phyloP scores from a whole-genome alignment of 306 rosid genomes.

The Prunus davidiana region DNA sequence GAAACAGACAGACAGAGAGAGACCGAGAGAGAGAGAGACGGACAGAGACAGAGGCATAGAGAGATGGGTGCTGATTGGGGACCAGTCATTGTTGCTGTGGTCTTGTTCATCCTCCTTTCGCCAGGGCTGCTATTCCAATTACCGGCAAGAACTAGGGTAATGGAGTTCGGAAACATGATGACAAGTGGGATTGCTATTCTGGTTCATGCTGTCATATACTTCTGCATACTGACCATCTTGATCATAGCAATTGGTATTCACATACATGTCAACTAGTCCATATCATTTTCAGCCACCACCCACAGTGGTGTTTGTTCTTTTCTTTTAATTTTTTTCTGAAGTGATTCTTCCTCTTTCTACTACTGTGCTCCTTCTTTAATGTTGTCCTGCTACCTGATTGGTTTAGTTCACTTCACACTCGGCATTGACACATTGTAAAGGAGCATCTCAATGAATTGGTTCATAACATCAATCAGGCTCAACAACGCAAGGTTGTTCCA shows the following conservation, averaged over 20 bases:
- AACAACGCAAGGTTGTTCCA: neutral
- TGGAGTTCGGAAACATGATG: conserved; percentile 93
- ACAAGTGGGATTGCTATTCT: conserved; percentile 95
- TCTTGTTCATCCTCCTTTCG: conserved; percentile 76
- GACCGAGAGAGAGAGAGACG: neutral
- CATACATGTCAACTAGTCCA: conserved; percentile 50
- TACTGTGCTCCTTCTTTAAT: conserved; percentile 6
- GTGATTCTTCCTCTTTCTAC: neutral
- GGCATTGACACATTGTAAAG: neutral
- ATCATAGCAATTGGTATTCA: conserved; percentile 86
- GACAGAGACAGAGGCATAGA: neutral
- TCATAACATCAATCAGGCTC: neutral
- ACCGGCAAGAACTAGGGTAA: conserved; percentile 66
- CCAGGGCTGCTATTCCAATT: conserved; percentile 87
- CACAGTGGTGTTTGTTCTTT: neutral
- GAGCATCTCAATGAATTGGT: neutral
- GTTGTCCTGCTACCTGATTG: conserved; percentile 16
- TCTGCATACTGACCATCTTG: conserved; percentile 77
- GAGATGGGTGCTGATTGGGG: conserved; percentile 91
- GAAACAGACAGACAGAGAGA: neutral
- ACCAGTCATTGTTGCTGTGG: conserved; percentile 76
- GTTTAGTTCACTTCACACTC: conserved; percentile 10
- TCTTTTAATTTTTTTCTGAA: conserved; percentile 12
- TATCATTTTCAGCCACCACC: neutral
- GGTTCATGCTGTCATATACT: conserved; percentile 80